Evolutionary conservation across 768 basidiomycete genomes (phyloP), one percentile per base, ranked within the genome.

Genomic region (Rhizopogon vinicolor): DNA sequence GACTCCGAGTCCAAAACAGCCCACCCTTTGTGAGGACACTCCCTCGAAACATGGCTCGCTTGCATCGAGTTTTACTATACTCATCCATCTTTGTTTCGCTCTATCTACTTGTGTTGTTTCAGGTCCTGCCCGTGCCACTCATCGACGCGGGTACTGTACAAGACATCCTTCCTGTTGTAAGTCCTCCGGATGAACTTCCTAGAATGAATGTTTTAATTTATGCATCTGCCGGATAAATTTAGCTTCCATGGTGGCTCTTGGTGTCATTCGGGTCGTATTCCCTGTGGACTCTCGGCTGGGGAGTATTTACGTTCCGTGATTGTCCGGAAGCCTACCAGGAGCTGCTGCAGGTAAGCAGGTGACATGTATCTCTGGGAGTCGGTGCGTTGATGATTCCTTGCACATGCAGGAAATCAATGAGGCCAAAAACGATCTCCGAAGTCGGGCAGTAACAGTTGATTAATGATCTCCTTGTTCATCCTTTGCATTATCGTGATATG

Each of bases 231-330:
- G 25, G 25, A 55, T 51, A 12, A 25, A 25, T 45, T n/a, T 54
- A 91, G 90, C 68, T 91, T 31, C 89, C 90, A 3, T 93, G 87
- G 86, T 91, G 89, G 89, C 63, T 89, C 8, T 78, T 92, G 12
- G 85, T 92, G 2, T 75, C 85, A 1, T 90, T 90, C 59, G 91
- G 91, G 12, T 83, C 89, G 1, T 92, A 89, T 66, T 86, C 86
- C 16, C 78, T 92, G 10, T 83, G 83, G 72, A 87, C 85, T 9
- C 80, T 92, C 18, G 89, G 91, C 9, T 81, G 82, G 78, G 90
- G 89, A 2, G 64, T 91, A 42, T 79, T 83, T 60, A 84, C 84
- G 2, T 87, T 90, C 62, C 73, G 81, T 62, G 90, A 92, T 61
- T 89, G 88, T 65, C 86, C 88, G 41, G 88, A 91, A 60, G 89